These are phyloP conservation scores for Lomentospora prolificans DNA, from an alignment of 2,329 filamentous ascomycete genomes.

Conservation along the genomic window DNA sequence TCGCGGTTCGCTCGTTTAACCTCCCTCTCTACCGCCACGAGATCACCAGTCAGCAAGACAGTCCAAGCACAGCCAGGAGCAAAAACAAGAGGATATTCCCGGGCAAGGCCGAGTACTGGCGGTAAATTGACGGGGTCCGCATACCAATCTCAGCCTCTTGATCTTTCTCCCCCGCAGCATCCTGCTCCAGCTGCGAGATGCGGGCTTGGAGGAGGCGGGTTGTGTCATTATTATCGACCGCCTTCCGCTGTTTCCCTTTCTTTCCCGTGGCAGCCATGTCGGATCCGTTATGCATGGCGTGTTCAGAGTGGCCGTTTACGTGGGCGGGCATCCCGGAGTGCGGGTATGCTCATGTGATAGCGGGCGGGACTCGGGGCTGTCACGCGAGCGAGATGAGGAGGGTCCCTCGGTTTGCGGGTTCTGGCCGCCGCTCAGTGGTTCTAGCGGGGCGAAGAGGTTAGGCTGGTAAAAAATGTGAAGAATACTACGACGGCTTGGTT, in stretches of 20 bases:
- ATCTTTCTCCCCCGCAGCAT: constrained; percentile 87
- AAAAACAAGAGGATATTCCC: not conserved
- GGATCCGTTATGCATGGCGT: constrained; percentile 7
- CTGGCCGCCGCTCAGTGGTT: too few relatives aligned
- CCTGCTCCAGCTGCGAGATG: constrained; percentile 90
- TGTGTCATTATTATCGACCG: constrained; percentile 75
- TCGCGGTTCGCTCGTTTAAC: constrained; percentile 91
- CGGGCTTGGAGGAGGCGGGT: constrained; percentile 86
- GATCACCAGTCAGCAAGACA: not conserved
- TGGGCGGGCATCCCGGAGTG: constrained; percentile 1
- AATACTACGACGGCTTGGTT: not conserved
- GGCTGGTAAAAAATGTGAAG: not conserved
- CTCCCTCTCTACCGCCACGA: constrained; percentile 59
- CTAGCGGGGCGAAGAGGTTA: not conserved
- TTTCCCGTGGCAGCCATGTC: constrained; percentile 43
- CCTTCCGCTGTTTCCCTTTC: constrained; percentile 79
- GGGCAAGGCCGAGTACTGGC: not conserved
- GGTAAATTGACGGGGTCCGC: constrained; percentile 17
- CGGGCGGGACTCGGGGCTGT: not conserved
- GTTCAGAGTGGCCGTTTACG: constrained; percentile 4
- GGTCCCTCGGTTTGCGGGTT: too few relatives aligned
- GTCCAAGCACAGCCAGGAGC: not conserved
- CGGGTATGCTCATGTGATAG: not conserved
- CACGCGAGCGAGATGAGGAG: constrained; percentile 7
- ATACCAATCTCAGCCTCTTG: constrained; percentile 92